A percentile compares a stretch with the other conserved stretches of the same genome.
Evolutionary conservation across 768 basidiomycete genomes (phyloP).

Genomic region (Mycena alexandri): DNA sequence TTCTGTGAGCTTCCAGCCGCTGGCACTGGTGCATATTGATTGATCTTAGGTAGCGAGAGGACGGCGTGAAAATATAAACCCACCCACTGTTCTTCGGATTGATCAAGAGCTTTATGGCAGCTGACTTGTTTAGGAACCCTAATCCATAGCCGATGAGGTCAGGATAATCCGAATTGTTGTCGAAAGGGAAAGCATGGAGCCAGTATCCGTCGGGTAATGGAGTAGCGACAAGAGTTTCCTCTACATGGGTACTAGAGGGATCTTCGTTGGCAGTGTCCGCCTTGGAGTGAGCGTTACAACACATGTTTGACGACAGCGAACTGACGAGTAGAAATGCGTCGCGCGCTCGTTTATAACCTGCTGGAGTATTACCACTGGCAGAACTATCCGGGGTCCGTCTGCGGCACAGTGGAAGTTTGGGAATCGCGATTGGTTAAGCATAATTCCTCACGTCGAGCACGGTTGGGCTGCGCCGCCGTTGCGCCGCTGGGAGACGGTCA

Average conservation of each 20-base stretch:
- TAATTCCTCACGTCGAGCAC: too few relatives aligned
- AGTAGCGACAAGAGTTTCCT: constrained; percentile 6
- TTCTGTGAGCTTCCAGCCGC: constrained; percentile 12
- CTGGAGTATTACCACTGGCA: too few relatives aligned
- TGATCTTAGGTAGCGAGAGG: neutral
- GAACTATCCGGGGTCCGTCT: too few relatives aligned
- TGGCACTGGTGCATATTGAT: neutral
- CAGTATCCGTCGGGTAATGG: constrained; percentile 18
- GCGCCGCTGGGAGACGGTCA: too few relatives aligned
- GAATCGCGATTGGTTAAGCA: too few relatives aligned
- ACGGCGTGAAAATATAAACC: neutral
- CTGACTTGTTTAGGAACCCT: constrained; percentile 13
- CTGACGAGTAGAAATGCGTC: too few relatives aligned
- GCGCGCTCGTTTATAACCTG: neutral
- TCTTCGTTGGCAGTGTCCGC: too few relatives aligned
- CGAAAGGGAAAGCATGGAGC: constrained; percentile 15
- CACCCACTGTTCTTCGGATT: constrained; percentile 19
- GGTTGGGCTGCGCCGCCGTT: too few relatives aligned
- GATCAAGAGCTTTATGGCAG: constrained; percentile 11
- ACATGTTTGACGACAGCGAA: too few relatives aligned
- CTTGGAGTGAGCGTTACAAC: too few relatives aligned
- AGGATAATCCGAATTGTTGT: constrained; percentile 1
- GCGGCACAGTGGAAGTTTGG: too few relatives aligned
- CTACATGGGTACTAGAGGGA: too few relatives aligned
- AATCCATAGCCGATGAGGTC: constrained; percentile 11